phyloP scores from a whole-genome alignment of 768 basidiomycete species.

The Gelatoporia subvermispora region DNA sequence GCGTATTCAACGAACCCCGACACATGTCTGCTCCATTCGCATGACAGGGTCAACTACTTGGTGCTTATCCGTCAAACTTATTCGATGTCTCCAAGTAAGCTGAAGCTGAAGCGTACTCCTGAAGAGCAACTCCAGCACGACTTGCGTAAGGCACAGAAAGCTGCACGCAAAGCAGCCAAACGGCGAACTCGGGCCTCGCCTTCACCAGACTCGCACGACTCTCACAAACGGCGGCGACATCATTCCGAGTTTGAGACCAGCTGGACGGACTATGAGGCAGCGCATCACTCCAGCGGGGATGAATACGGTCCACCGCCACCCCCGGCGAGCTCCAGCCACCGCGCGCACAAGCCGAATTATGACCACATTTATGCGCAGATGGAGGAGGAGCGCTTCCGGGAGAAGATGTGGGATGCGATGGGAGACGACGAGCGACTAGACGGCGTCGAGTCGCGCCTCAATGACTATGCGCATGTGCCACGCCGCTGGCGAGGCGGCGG shows the following conservation, averaged over 20 bases:
- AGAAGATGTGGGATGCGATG: constrained; percentile 69
- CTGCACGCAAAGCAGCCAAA: constrained; percentile 41
- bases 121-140: constrained; percentile 33
- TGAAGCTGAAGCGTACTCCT: constrained; percentile 35
- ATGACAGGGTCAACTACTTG: too few relatives aligned
- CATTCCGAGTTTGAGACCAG: constrained; percentile 2
- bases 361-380: constrained; percentile 47
- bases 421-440: constrained; percentile 71
- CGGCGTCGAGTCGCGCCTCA: constrained; percentile 56
- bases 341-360: constrained; percentile 34
- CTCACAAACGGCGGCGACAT: constrained; percentile 10
- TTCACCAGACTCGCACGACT: constrained; percentile 8
- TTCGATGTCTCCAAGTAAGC: constrained; percentile 22
- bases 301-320: constrained; percentile 25
- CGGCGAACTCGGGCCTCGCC: constrained; percentile 19
- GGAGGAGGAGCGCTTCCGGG: constrained; percentile 64
- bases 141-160: constrained; percentile 40
- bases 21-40: too few relatives aligned
- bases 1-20: too few relatives aligned
- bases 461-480: constrained; percentile 69
- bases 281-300: constrained; percentile 13
- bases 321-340: constrained; percentile 10
- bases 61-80: too few relatives aligned
- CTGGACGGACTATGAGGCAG: constrained; percentile 1
- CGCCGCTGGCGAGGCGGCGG: constrained; percentile 52